A percentile compares a stretch with the other conserved stretches of the same genome.
Evolutionary conservation across 2,329 filamentous ascomycete genomes (phyloP).

Genomic region (Aspergillus bombycis): DNA sequence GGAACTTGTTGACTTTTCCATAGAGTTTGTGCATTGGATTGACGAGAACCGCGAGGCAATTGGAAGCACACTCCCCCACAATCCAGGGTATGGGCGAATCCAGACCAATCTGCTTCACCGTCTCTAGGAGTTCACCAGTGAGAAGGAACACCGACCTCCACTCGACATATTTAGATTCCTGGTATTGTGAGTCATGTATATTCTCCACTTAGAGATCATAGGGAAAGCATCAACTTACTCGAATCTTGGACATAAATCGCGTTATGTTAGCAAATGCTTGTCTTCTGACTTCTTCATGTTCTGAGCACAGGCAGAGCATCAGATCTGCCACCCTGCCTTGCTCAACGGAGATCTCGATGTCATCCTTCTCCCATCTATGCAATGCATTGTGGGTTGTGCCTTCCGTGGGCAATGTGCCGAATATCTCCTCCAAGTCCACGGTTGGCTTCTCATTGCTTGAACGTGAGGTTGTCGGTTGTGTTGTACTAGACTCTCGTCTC

Average conservation of each 20-base stretch:
- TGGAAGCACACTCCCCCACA: conserved; percentile 73
- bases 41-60: conserved; percentile 69
- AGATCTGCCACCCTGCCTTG: conserved; percentile 73
- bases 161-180: conserved; percentile 73
- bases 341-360: conserved; percentile 76
- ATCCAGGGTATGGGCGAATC: conserved; percentile 69
- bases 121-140: conserved; percentile 78
- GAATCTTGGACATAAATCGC: conserved; percentile 53
- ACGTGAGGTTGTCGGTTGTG: conserved; percentile 18
- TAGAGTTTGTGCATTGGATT: conserved; percentile 83
- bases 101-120: conserved; percentile 60
- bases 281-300: conserved; percentile 73
- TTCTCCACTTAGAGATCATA: neutral
- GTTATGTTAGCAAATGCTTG: conserved; percentile 61
- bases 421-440: conserved; percentile 56
- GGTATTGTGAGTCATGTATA: conserved; percentile 17
- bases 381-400: conserved; percentile 50
- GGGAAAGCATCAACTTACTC: conserved; percentile 35
- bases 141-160: conserved; percentile 79
- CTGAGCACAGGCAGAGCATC: conserved; percentile 74
- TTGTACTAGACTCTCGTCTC: conserved; percentile 11
- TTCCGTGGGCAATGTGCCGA: conserved; percentile 54
- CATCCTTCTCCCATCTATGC: conserved; percentile 72
- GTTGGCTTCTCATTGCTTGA: conserved; percentile 19
- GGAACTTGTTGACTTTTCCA: conserved; percentile 80